Base-by-base conservation (phyloP, 202 grass and related monocot genomes). In the Hordeum pubiflorum region DNA sequence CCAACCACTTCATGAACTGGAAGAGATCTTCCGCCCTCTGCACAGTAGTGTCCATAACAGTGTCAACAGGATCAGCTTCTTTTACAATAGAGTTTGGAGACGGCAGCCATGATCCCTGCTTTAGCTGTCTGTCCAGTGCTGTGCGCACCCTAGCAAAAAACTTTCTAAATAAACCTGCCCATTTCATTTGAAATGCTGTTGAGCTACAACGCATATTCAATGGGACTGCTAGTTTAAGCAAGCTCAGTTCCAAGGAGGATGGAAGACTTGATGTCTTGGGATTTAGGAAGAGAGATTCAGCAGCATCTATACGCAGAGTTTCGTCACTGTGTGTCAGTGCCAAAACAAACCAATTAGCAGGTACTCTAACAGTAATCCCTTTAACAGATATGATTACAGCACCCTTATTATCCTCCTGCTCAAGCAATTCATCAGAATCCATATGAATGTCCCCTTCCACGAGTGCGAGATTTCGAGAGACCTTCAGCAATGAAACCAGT, bases 111-210 rank as follows among this genome's bases (percentile, higher is more conserved):
- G 75, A 79, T 3, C 92, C 84, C 88, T 88, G 92, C 71, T 98
- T 98, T 82, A 93, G 86, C 77, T 93, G 92, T 80, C 95, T 91
- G 52, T 94, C 95, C 72, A 98, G 86, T 88, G 95, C 86, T 34
- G 92, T 98, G 23, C 92, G 90, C 58, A 98, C 95, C 84, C 95
- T 88, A 67, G 90, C 79, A 75, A 98, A 94, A 77, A 98, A 88
- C 48, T 94, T 98, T 73, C 82, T 89, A 81, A 98, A 98, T 55
- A 98, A 80, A 65, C 92, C 92, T 78, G 92, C 89, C 95, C 95
- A 98, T 89, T 94, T 98, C 95, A 98, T 98, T 86, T 94, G 95
- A 86, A 98, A 98, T 87, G 95, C 84, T 22, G 92, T 91, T 11
- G 95, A 98, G 86, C 92, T 94, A 79, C 95, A 93, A 59, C 92